Evolutionary conservation across 768 basidiomycete species (phyloP).

Genomic region (Rhodosporidiobolus odoratus): DNA sequence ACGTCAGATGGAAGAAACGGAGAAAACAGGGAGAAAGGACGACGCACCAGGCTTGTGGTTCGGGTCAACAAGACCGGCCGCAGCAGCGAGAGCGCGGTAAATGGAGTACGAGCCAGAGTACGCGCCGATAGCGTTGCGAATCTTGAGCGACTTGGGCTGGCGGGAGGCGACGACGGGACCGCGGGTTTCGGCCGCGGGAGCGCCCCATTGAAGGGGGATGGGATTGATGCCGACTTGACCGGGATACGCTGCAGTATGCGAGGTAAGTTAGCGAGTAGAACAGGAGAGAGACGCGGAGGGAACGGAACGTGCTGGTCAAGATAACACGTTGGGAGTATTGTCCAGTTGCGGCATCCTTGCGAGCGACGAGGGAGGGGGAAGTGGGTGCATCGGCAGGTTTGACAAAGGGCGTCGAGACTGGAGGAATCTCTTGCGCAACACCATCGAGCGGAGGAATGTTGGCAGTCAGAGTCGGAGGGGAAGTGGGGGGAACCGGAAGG

Average conservation of each 20-base stretch:
- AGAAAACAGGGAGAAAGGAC: background rate
- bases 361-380: constrained; percentile 27
- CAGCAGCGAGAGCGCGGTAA: constrained; percentile 87
- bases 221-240: constrained; percentile 84
- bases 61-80: constrained; percentile 54
- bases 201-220: constrained; percentile 75
- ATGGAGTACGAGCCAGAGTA: constrained; percentile 91
- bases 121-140: constrained; percentile 87
- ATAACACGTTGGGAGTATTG: constrained; percentile 73
- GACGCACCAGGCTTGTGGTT: constrained; percentile 45
- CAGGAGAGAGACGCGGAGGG: constrained; percentile 22
- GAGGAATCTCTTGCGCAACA: background rate
- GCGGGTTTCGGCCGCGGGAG: constrained; percentile 57
- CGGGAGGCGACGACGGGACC: constrained; percentile 72
- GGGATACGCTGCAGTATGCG: constrained; percentile 65
- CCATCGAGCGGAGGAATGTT: constrained; percentile 6
- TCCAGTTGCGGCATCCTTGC: constrained; percentile 56
- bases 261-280: background rate
- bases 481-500: constrained; percentile 13
- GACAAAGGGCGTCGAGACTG: constrained; percentile 22
- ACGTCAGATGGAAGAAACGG: no score
- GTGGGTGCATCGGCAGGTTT: constrained; percentile 21
- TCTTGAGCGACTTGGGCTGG: constrained; percentile 73
- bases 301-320: constrained; percentile 64
- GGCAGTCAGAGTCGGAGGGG: constrained; percentile 3